Evolutionary conservation across 108 stramenopile genomes (phyloP), one percentile per base, ranked within the genome.

Genomic region (Skeletonema grethae): DNA sequence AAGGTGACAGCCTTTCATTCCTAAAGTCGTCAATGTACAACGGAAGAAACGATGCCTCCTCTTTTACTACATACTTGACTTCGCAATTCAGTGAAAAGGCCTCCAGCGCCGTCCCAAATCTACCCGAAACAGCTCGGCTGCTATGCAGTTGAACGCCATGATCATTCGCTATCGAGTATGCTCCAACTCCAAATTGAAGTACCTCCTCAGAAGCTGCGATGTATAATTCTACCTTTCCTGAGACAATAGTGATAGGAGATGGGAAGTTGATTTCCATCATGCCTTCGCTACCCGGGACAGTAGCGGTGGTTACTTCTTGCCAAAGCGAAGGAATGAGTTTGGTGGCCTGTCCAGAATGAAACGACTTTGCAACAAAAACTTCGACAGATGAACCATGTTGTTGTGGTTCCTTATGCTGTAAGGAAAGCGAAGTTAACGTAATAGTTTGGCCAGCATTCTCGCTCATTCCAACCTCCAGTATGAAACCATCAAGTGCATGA

Each of bases 401-500:
- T 7, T 2, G 15, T 29, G 61, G 67, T 11, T 41, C 7, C 24
- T 55, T 41, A 24, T 76, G 53, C 50, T 29, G 41, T 34, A 76
- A 62, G 31, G 41, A 29, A 36, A 76, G 63, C 4, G 67, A 62
- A 36, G 25, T 63, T 35, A 76, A 41, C 35, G 63, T 56, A 55
- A 76, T 31, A 16, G 48, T 39, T 30, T 45, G 61, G n/a, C 57
- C 29, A 5, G 75, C 67, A 29, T 41, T 60, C 7, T 63, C 36
- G 20, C 20, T 56, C 13, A 76, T 53, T 16, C 67, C 36, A 48
- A 68, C 38, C 1, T 76, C 67, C 29, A 76, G 39, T 67, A 76
- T 68, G 55, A 76, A 76, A 5, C 75, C 75, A 68, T 76, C 61
- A 30, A 76, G 57, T 56, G 67, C 61, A 68, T 61, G 58, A 30